These are phyloP conservation scores for Malassezia dermatis DNA, from an alignment of 1,284 basidiomycete genomes.

Conservation along the genomic window DNA sequence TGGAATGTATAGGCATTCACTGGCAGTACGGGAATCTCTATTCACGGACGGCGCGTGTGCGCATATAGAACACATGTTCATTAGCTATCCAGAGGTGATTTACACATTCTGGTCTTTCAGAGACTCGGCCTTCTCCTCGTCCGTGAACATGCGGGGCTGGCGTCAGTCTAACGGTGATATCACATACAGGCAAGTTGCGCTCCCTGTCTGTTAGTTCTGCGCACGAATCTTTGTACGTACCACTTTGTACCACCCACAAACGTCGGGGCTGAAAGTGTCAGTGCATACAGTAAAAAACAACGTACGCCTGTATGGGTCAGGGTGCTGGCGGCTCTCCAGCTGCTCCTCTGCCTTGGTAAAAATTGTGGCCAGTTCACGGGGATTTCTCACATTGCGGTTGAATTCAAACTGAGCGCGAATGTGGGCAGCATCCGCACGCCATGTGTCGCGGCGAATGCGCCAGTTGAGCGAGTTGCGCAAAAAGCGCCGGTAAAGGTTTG, in stretches of 20 bases:
- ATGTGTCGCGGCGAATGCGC: slow-evolving; percentile 71
- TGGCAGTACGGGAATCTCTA: neutral
- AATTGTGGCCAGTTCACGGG: slow-evolving; percentile 68
- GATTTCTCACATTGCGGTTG: slow-evolving; percentile 80
- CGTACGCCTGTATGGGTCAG: slow-evolving; percentile 82
- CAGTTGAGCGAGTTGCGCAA: slow-evolving; percentile 79
- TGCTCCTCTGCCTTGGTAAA: slow-evolving; percentile 70
- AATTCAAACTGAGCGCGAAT: slow-evolving; percentile 83
- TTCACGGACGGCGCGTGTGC: neutral
- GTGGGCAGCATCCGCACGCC: slow-evolving; percentile 69
- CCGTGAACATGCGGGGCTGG: slow-evolving; percentile 41
- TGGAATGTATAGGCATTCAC: too few relatives aligned
- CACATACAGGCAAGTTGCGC: slow-evolving; percentile 26
- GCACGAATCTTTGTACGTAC: slow-evolving; percentile 14
- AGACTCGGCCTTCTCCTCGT: slow-evolving; percentile 44
- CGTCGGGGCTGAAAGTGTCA: slow-evolving; percentile 30
- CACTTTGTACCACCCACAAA: slow-evolving; percentile 47
- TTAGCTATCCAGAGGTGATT: neutral
- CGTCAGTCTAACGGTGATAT: neutral
- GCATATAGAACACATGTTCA: neutral
- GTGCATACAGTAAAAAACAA: slow-evolving; percentile 17
- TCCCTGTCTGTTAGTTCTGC: slow-evolving; percentile 19
- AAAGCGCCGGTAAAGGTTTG: slow-evolving; percentile 76
- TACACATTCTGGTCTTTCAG: slow-evolving; percentile 28
- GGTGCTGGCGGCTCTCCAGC: slow-evolving; percentile 62